Percentiles rank a stretch among this genome's conserved stretches.
Evolutionary conservation across 345 rosid species (phyloP).

Genomic region (Populus pruinosa): DNA sequence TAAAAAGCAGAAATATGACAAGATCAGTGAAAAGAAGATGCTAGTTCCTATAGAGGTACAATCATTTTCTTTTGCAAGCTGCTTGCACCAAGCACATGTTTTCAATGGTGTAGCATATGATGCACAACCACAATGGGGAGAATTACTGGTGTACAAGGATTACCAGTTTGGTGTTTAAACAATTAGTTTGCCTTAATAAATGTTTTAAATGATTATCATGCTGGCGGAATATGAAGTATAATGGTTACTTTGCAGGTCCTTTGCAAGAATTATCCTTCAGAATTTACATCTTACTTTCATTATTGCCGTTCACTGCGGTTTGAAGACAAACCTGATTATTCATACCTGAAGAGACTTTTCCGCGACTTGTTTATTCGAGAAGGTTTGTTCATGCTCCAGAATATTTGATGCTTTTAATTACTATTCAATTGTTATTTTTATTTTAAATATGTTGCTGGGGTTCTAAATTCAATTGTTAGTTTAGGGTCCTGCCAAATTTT

Average conservation of each 20-base stretch:
- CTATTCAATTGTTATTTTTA: not conserved
- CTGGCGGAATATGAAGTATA: not conserved
- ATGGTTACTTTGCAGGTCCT: slow-evolving; percentile 47
- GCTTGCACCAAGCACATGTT: not conserved
- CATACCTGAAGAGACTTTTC: slow-evolving; percentile 88
- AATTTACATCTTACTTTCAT: slow-evolving; percentile 90
- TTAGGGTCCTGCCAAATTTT: not conserved
- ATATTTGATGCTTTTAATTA: not conserved
- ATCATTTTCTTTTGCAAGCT: not conserved
- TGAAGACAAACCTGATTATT: slow-evolving; percentile 95
- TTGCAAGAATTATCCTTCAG: slow-evolving; percentile 81
- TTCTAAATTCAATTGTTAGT: not conserved
- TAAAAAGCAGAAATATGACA: slow-evolving; percentile 96
- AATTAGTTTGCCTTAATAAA: not conserved
- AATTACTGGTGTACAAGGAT: not conserved
- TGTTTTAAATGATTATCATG: not conserved
- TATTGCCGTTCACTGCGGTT: slow-evolving; percentile 89
- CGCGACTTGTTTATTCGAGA: slow-evolving; percentile 89
- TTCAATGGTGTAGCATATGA: not conserved
- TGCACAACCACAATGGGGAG: not conserved
- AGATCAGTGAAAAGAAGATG: slow-evolving; percentile 93
- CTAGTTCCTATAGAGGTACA: slow-evolving; percentile 83
- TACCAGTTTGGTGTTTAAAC: not conserved
- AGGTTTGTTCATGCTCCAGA: slow-evolving; percentile 37
- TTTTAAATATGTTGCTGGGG: not conserved